Conservation (phyloP, 139 green algal genomes). For the Closterium sp. region DNA sequence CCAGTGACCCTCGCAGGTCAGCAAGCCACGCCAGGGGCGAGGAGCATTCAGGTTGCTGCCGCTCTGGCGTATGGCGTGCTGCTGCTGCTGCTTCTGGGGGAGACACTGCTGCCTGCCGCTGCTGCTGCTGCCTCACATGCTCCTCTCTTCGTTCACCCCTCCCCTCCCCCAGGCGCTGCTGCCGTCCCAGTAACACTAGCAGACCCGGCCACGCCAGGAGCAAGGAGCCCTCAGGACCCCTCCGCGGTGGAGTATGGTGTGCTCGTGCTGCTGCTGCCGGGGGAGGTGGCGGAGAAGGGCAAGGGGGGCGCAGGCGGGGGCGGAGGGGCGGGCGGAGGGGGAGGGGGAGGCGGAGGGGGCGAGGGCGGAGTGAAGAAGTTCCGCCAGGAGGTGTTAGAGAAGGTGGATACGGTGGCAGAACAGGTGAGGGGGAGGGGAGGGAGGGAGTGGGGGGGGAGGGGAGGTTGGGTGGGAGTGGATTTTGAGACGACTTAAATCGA, state of each 20-base stretch:
- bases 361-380: background rate
- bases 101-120: background rate
- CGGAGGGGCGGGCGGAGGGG: background rate
- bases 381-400: background rate
- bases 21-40: background rate
- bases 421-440: background rate
- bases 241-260: background rate
- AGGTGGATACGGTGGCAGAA: constrained; percentile 5
- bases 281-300: background rate
- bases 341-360: background rate
- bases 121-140: background rate
- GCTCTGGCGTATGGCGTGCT: background rate
- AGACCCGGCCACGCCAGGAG: background rate
- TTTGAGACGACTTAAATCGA: too few species aligned
- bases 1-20: background rate
- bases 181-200: background rate
- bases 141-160: background rate
- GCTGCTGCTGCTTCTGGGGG: background rate
- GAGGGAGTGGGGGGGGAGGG: too few species aligned
- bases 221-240: background rate
- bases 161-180: background rate
- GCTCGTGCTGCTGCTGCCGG: constrained; percentile 13
- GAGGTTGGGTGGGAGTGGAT: too few species aligned
- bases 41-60: background rate
- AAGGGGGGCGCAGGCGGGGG: background rate